phyloP scores from a whole-genome alignment of 1,139 yeast genomes.

The Torulaspora pretoriensis region DNA sequence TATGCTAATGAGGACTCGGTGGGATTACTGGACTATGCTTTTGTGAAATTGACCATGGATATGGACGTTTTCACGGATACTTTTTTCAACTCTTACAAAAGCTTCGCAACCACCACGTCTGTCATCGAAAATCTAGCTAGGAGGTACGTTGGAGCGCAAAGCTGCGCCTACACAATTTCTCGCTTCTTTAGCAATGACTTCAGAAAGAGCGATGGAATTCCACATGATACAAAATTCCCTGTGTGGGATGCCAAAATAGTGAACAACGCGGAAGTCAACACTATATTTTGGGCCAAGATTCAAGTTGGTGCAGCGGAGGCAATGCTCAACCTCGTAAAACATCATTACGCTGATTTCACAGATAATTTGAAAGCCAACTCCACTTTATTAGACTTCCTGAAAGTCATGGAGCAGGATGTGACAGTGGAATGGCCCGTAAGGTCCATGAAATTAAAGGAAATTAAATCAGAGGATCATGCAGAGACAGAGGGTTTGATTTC shows the following conservation, averaged over 20 bases:
- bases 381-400: slow-evolving; percentile 61
- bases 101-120: slow-evolving; percentile 53
- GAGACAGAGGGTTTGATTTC: slow-evolving; percentile 41
- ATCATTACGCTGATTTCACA: slow-evolving; percentile 71
- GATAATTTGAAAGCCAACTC: slow-evolving; percentile 61
- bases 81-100: slow-evolving; percentile 61
- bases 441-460: slow-evolving; percentile 15
- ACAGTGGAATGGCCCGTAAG: slow-evolving; percentile 65
- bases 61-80: slow-evolving; percentile 57
- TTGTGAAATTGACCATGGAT: slow-evolving; percentile 49
- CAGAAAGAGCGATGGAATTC: slow-evolving; percentile 10
- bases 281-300: slow-evolving; percentile 55
- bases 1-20: slow-evolving; percentile 14
- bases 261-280: slow-evolving; percentile 38
- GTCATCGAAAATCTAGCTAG: slow-evolving; percentile 48
- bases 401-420: slow-evolving; percentile 63
- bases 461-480: slow-evolving; percentile 30
- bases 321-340: slow-evolving; percentile 62
- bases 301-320: slow-evolving; percentile 83
- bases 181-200: slow-evolving; percentile 22
- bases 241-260: slow-evolving; percentile 45
- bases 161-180: slow-evolving; percentile 52
- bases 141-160: slow-evolving; percentile 55
- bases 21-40: slow-evolving; percentile 39
- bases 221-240: slow-evolving; percentile 31